Conservation (phyloP, 2,329 filamentous ascomycete species). For the Sporothrix curviconia region DNA sequence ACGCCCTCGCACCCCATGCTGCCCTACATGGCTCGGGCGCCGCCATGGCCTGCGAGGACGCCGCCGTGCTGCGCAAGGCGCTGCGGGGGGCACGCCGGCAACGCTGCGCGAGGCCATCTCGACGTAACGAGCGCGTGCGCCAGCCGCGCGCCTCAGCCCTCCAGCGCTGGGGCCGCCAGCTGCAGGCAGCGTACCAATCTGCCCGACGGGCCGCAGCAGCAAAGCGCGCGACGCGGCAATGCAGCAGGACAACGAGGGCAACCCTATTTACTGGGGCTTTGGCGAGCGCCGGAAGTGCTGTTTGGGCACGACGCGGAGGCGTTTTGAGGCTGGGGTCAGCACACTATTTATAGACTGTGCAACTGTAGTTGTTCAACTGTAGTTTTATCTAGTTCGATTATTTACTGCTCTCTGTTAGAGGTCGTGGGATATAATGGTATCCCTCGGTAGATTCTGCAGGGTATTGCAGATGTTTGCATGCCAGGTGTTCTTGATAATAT, state of each 20-base stretch:
- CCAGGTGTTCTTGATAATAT: no score
- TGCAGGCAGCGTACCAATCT: slow-evolving; percentile 23
- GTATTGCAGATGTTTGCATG: no score
- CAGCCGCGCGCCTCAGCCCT: slow-evolving; percentile 18
- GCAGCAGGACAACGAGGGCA: slow-evolving; percentile 16
- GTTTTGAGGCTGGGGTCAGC: neutral
- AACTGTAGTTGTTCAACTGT: no score
- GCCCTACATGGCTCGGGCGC: slow-evolving; percentile 43
- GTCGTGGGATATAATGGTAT: no score
- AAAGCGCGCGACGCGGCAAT: slow-evolving; percentile 19
- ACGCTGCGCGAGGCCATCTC: slow-evolving; percentile 2
- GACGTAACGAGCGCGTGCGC: slow-evolving; percentile 18
- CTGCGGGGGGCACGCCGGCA: neutral
- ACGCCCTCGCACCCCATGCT: slow-evolving; percentile 41
- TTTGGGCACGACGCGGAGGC: slow-evolving; percentile 22
- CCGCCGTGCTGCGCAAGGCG: slow-evolving; percentile 23
- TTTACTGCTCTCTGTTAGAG: no score
- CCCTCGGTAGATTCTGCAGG: no score
- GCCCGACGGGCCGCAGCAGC: slow-evolving; percentile 20
- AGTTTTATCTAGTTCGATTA: no score
- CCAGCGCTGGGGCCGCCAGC: slow-evolving; percentile 19
- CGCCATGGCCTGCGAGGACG: slow-evolving; percentile 38
- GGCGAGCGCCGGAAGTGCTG: slow-evolving; percentile 31
- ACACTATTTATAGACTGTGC: no score
- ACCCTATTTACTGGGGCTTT: slow-evolving; percentile 22